A percentile compares a stretch with the other conserved stretches of the same genome.
These are phyloP conservation scores for Eimeria necatrix DNA, from an alignment of 169 alveolate genomes.

Conservation along the genomic window DNA sequence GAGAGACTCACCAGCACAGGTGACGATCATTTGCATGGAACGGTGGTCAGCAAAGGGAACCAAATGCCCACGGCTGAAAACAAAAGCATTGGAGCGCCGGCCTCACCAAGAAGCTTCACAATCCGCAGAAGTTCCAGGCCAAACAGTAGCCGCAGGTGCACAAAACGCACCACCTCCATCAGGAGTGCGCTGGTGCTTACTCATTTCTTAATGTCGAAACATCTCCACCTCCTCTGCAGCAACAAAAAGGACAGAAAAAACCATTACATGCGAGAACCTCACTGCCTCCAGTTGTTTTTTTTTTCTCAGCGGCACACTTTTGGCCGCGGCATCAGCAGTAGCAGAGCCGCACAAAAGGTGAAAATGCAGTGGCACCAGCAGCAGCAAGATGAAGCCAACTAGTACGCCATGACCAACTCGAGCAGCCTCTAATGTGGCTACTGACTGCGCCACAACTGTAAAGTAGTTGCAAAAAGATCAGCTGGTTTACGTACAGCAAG, in stretches of 20 bases:
- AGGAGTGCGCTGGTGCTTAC: background rate
- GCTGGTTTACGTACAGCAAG: slow-evolving; percentile 57
- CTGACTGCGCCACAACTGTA: background rate
- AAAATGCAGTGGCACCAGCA: slow-evolving; percentile 16
- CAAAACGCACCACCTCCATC: background rate
- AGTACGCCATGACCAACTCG: background rate
- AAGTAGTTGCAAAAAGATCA: background rate
- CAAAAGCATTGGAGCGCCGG: background rate
- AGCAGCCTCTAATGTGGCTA: background rate
- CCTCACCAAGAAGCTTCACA: background rate
- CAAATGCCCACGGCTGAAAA: slow-evolving; percentile 53
- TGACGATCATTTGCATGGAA: slow-evolving; percentile 73
- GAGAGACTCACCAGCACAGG: slow-evolving; percentile 63
- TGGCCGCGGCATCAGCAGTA: slow-evolving; percentile 6
- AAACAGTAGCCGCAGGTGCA: background rate
- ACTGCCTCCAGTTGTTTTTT: background rate
- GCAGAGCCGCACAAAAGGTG: background rate
- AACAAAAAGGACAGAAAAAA: background rate
- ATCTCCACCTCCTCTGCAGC: slow-evolving; percentile 50
- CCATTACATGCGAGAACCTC: background rate
- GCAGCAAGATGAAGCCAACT: background rate
- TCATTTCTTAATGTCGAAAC: slow-evolving; percentile 15
- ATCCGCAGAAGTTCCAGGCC: background rate
- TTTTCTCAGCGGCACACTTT: background rate
- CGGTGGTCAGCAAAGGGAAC: slow-evolving; percentile 61